Evolutionary conservation across 176 grass and related monocot genomes (phyloP).

Genomic region (Rhynchospora pubera): DNA sequence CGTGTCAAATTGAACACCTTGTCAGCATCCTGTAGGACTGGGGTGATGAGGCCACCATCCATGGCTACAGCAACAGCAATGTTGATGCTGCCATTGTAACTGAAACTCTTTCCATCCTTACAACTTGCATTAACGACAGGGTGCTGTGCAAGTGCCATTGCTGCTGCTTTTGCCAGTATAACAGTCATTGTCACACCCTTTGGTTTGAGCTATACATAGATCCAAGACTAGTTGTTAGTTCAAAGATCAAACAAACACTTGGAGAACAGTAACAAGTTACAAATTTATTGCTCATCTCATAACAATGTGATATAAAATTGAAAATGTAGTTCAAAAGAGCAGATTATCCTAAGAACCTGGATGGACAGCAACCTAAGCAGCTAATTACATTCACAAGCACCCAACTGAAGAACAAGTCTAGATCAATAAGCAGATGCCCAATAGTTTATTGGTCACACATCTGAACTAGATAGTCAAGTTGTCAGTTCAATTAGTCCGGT

Average conservation of each 20-base stretch:
- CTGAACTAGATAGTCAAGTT: neutral
- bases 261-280: neutral
- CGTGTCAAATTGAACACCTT: constrained; percentile 34
- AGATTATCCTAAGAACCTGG: neutral
- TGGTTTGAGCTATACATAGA: constrained; percentile 52
- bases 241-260: neutral
- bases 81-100: constrained; percentile 60
- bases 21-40: constrained; percentile 72
- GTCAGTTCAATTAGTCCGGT: neutral
- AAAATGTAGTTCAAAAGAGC: neutral
- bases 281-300: neutral
- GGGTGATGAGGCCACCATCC: constrained; percentile 82
- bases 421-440: neutral
- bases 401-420: no score
- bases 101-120: constrained; percentile 94
- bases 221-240: neutral
- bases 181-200: constrained; percentile 93
- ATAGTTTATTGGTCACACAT: neutral
- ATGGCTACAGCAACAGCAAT: constrained; percentile 80
- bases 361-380: neutral
- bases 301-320: neutral
- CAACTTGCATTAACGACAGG: constrained; percentile 77
- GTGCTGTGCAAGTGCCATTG: constrained; percentile 71
- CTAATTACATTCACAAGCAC: neutral
- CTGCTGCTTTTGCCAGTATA: constrained; percentile 65